phyloP scores from a whole-genome alignment of 2,329 filamentous ascomycete species.

The Paracamarosporium sp. region DNA sequence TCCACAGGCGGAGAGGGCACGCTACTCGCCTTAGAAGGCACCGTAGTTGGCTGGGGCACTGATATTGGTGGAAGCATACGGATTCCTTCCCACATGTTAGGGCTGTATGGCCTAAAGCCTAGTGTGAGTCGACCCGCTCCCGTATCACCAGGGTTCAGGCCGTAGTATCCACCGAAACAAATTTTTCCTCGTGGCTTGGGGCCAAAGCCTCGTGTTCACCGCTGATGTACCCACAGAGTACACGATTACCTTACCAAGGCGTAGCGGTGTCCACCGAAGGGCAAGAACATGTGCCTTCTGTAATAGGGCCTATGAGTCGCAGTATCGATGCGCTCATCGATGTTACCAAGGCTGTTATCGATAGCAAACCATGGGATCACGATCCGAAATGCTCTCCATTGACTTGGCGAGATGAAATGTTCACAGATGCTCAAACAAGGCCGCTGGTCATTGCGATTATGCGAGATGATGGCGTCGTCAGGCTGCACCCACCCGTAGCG shows the following conservation, averaged over 20 bases:
- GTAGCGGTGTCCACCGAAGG: slow-evolving; percentile 68
- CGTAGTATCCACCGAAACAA: slow-evolving; percentile 17
- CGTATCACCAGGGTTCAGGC: neutral
- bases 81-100: slow-evolving; percentile 67
- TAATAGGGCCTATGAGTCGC: slow-evolving; percentile 66
- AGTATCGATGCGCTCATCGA: slow-evolving; percentile 58
- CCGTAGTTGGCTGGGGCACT: slow-evolving; percentile 64
- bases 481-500: slow-evolving; percentile 60
- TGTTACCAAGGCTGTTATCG: slow-evolving; percentile 57
- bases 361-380: slow-evolving; percentile 58
- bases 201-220: neutral
- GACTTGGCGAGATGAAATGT: slow-evolving; percentile 59
- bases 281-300: slow-evolving; percentile 69
- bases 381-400: slow-evolving; percentile 63
- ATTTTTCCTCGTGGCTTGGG: slow-evolving; percentile 47
- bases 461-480: slow-evolving; percentile 62
- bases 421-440: slow-evolving; percentile 48
- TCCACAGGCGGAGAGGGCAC: slow-evolving; percentile 67
- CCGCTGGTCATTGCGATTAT: slow-evolving; percentile 60
- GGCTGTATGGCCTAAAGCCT: slow-evolving; percentile 63
- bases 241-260: slow-evolving; percentile 64
- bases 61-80: slow-evolving; percentile 65
- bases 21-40: slow-evolving; percentile 61
- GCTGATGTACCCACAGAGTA: slow-evolving; percentile 52
- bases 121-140: slow-evolving; percentile 22